Evolutionary conservation across 352 stramenopile genomes (phyloP).

Genomic region (Phytophthora cryptogea): DNA sequence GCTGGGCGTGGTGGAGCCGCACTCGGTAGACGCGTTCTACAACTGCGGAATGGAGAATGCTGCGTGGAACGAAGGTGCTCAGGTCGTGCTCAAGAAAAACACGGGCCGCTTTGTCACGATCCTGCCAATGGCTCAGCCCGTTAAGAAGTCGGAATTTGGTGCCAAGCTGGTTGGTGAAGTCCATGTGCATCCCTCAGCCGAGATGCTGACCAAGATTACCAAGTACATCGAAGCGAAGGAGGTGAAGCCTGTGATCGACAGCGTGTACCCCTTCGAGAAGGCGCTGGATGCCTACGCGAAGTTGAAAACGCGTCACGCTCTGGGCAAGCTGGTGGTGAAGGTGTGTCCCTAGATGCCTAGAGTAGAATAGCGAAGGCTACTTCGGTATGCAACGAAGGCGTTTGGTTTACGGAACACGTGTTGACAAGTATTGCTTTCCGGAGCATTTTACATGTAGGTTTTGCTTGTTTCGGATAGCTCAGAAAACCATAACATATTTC

Average conservation of each 20-base stretch:
- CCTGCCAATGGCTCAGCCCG: constrained; percentile 15
- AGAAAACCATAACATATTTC: too few relatives aligned
- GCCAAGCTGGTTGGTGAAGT: constrained; percentile 20
- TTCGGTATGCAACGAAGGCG: constrained; percentile 22
- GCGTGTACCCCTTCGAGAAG: constrained; percentile 46
- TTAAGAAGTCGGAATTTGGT: constrained; percentile 13
- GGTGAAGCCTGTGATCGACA: constrained; percentile 36
- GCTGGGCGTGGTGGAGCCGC: constrained; percentile 17
- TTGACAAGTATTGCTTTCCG: too few relatives aligned
- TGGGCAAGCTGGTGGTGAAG: constrained; percentile 57
- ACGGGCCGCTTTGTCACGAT: constrained; percentile 29
- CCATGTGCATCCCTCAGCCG: constrained; percentile 15
- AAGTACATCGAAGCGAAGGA: constrained; percentile 40
- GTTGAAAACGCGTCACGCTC: constrained; percentile 45
- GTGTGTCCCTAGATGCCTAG: constrained; percentile 21
- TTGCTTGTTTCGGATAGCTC: too few relatives aligned
- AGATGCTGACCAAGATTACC: constrained; percentile 23
- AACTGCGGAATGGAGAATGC: constrained; percentile 37
- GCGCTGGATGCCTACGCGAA: constrained; percentile 41
- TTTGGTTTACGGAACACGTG: neutral
- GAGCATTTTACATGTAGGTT: too few relatives aligned
- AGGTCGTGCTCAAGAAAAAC: constrained; percentile 29
- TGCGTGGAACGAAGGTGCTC: constrained; percentile 35
- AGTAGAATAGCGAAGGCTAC: neutral
- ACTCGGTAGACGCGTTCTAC: constrained; percentile 52